Percentiles rank a stretch among this genome's conserved stretches.
Evolutionary conservation across 257 asterid genomes (phyloP).

Genomic region (Capsicum pubescens): DNA sequence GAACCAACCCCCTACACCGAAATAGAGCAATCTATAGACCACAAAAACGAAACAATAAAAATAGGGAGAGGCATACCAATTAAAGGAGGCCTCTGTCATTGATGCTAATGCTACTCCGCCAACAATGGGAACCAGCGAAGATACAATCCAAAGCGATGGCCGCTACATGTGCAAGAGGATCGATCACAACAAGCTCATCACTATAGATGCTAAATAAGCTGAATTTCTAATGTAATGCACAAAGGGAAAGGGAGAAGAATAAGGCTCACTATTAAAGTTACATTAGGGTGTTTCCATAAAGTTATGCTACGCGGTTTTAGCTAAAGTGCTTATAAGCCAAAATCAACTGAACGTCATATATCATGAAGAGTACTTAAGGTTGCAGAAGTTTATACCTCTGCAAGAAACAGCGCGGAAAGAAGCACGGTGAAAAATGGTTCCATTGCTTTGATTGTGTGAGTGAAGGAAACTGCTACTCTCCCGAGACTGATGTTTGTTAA

Average conservation of each 20-base stretch:
- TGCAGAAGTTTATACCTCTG: conserved; percentile 52
- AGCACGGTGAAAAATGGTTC: conserved; percentile 94
- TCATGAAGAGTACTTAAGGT: not conserved
- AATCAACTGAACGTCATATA: not conserved
- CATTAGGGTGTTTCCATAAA: not conserved
- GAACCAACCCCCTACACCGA: not conserved
- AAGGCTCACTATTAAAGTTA: not conserved
- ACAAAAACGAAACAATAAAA: not conserved
- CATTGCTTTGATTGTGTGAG: conserved; percentile 96
- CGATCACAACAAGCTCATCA: conserved; percentile 26
- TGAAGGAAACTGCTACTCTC: conserved; percentile 87
- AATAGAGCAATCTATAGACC: not conserved
- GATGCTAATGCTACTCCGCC: conserved; percentile 95
- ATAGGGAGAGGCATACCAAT: conserved; percentile 57
- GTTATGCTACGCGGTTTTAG: not conserved
- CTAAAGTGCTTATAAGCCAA: not conserved
- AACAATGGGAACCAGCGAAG: conserved; percentile 82
- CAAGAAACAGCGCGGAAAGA: conserved; percentile 66
- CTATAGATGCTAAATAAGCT: not conserved
- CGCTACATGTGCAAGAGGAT: conserved; percentile 54
- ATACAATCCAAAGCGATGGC: conserved; percentile 74
- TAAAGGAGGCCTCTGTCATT: conserved; percentile 84
- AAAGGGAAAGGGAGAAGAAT: not conserved
- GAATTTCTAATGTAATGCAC: not conserved
- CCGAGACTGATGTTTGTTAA: conserved; percentile 88